Percentiles rank a stretch among this genome's conserved stretches.
These are phyloP conservation scores for Sporothrix euskadiensis DNA, from an alignment of 2,329 filamentous ascomycete species.

Conservation along the genomic window DNA sequence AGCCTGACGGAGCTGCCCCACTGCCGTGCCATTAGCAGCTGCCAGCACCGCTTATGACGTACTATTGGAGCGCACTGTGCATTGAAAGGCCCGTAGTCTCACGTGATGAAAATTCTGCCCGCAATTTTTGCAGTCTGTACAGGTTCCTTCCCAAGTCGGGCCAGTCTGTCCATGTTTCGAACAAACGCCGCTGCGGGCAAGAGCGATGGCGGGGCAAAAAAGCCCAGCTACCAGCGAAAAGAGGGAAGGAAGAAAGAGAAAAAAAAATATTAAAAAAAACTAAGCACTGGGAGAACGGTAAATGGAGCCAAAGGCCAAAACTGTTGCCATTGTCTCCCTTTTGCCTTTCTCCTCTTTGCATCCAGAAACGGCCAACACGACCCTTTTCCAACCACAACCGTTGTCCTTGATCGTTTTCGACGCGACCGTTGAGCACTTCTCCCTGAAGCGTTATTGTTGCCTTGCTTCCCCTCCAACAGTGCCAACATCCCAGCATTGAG, in stretches of 20 bases:
- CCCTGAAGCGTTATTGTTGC: neutral
- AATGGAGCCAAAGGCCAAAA: neutral
- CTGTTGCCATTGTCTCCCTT: slow-evolving; percentile 1
- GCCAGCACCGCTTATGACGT: slow-evolving; percentile 8
- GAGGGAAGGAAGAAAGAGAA: neutral
- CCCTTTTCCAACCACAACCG: neutral
- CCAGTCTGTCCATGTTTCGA: slow-evolving; percentile 12
- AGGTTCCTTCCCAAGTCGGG: neutral
- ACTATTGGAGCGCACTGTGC: slow-evolving; percentile 12
- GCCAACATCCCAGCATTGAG: neutral
- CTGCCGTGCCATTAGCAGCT: slow-evolving; percentile 4
- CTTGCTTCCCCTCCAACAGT: neutral
- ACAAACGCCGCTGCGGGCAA: slow-evolving; percentile 14
- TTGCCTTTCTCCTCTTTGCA: neutral
- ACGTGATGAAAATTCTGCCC: slow-evolving; percentile 9
- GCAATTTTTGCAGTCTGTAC: neutral
- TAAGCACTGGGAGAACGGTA: neutral
- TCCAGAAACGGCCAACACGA: slow-evolving; percentile 4
- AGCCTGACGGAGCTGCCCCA: slow-evolving; percentile 12
- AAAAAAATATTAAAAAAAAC: neutral
- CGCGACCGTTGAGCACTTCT: neutral
- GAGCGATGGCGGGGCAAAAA: slow-evolving; percentile 30
- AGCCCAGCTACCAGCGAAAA: slow-evolving; percentile 9
- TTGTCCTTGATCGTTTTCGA: neutral
- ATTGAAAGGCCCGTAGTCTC: neutral